Base-by-base conservation (phyloP, 805 yeast genomes). In the Kodamaea restingae region DNA sequence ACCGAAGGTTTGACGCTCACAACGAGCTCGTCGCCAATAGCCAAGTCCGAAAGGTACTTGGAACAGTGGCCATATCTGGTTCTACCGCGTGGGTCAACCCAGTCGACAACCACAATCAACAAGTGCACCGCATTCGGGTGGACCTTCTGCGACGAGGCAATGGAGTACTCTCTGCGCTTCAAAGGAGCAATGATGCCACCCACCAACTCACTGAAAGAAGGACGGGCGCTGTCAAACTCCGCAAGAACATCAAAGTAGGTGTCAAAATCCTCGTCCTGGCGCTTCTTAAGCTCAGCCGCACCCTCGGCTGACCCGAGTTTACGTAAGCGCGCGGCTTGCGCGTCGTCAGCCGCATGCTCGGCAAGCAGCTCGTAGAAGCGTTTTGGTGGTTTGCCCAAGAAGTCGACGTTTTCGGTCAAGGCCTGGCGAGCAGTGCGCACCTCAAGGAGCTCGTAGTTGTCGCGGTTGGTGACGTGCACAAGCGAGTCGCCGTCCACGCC, bases 1-100 rank as follows among this genome's bases (percentile, higher is more conserved):
- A 91, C 96, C 7, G 96, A 88, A 21, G 97, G 96, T 67, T 91
- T 91, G 42, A 91, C 97, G 46, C 93, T 81, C 20, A 91, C 98
- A 39, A 88, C 95, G 42, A 91, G 73, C 59, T 88, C 96, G 36
- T 83, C 73, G 30, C 96, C 97, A 45, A 84, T 73, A 7, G 66
- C 50, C 55, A 91, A 76, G 46, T 87, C 90, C 21, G 95, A 79
- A 50, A 91, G 70, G 63, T 79, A 91, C 64, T 87, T 87, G 36
- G 98, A 91, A 65, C 96, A 87, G 62, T 91, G 98, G 30, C 98
- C 98, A 59, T 65, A 88, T 66, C 97, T 79, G 57, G 75, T 76
- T 61, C 95, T 78, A 38, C 96, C 96, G 60, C 76, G 73, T 39
- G 81, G 71, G 63, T 91, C 96, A 32, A 78, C 71, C 98, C 98